phyloP scores from a whole-genome alignment of 345 rosid species.

The Limnanthes douglasii region DNA sequence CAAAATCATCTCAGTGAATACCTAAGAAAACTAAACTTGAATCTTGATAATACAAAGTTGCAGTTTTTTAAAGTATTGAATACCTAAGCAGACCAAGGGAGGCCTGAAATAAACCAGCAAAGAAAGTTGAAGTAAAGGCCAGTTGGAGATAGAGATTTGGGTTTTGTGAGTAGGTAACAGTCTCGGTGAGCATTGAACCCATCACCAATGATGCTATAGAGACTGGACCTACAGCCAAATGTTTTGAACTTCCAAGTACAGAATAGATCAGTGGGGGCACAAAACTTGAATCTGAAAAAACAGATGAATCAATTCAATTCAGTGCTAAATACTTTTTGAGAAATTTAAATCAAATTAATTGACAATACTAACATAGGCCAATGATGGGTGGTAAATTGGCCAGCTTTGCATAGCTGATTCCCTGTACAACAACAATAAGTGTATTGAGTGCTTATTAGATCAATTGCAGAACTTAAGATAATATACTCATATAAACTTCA shows the following conservation, averaged over 20 bases:
- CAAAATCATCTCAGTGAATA: slow-evolving; percentile 1
- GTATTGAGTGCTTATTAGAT: no score
- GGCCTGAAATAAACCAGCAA: slow-evolving; percentile 92
- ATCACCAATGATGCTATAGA: slow-evolving; percentile 93
- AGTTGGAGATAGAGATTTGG: slow-evolving; percentile 57
- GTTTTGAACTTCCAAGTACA: slow-evolving; percentile 81
- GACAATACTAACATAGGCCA: slow-evolving; percentile 67
- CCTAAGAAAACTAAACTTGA: slow-evolving; percentile 8
- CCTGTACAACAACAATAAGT: no score
- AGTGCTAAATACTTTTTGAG: no score
- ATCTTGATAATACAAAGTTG: neutral
- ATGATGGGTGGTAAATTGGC: slow-evolving; percentile 89
- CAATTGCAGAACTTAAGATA: no score
- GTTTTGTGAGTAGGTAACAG: slow-evolving; percentile 46
- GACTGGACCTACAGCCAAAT: slow-evolving; percentile 93
- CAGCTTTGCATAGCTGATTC: slow-evolving; percentile 97
- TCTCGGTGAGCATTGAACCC: slow-evolving; percentile 88
- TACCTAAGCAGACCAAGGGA: slow-evolving; percentile 83
- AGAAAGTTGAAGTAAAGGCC: slow-evolving; percentile 95
- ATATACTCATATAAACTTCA: no score
- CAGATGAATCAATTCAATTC: slow-evolving; percentile 2
- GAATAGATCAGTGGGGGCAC: slow-evolving; percentile 90
- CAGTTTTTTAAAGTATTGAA: neutral
- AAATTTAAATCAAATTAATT: slow-evolving; percentile 1
- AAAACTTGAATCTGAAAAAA: slow-evolving; percentile 87